Base-by-base conservation (phyloP, 352 stramenopile genomes). In the Globisporangium camurandrum region DNA sequence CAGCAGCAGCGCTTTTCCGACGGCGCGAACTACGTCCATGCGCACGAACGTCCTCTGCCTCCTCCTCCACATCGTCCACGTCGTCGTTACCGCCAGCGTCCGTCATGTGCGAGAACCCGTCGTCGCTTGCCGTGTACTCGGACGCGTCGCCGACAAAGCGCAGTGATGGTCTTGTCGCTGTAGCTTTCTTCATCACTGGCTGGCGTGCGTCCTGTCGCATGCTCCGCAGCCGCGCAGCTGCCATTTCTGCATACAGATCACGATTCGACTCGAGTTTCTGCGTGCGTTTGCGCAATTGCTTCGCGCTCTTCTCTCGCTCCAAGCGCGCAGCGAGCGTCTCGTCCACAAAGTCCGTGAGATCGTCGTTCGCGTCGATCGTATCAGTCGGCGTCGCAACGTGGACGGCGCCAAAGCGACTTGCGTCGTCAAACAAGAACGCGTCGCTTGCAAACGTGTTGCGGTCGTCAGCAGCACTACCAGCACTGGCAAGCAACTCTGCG, bases 181-280 rank as follows among this genome's bases (percentile, higher is more conserved):
- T n/a, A n/a, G 67, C 19, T 51, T 46, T 33, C 55, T 76, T 65
- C 46, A 66, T 64, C 11, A 68, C 62, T 16, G 70, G 64, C 38
- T 84, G 66, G 14, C 75, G 71, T n/a, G 76, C 76, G 20, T 80
- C 62, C 51, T 88, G 84, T 45, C 76, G 69, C 74, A 88, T 84
- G 11, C 49, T 58, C 9, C 54, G 57, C 10, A 88, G 63, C 19
- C 76, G 70, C 27, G 71, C 71, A 0, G 76, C 76, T 10, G 76
- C 71, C 75, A 88, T 86, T 46, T 86, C 73, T 5, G 76, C 76
- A 56, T 84, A 86, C 53, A 79, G 34, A 47, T 88, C 75, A 23
- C 71, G 68, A 49, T 88, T 88, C 38, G 65, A 78, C 55, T 88
- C 76, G 45, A 88, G 67, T 36, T 88, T 88, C 55, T 82, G 71